phyloP scores from a whole-genome alignment of 192 early-diverging fungal species.

The Spinellus fusiger region DNA sequence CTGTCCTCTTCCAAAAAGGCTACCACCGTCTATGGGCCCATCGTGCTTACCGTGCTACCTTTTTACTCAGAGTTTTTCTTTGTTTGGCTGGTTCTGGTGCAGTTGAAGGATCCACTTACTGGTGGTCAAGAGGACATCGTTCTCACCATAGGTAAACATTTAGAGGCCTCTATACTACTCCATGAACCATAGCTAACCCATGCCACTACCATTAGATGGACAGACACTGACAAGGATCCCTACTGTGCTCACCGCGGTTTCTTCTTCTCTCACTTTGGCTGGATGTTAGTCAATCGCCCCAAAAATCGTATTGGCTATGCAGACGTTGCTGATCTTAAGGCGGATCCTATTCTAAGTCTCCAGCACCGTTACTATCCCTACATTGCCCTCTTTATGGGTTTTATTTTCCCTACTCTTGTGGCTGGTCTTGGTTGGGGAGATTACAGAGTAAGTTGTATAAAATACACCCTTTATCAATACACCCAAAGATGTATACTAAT shows the following conservation, averaged over 20 bases:
- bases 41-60: constrained; percentile 59
- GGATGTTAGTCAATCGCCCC: constrained; percentile 83
- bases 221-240: constrained; percentile 83
- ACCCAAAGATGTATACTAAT: background rate
- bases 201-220: constrained; percentile 54
- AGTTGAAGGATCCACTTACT: constrained; percentile 77
- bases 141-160: constrained; percentile 78
- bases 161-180: background rate
- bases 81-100: constrained; percentile 62
- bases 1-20: constrained; percentile 30
- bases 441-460: no score
- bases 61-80: constrained; percentile 55
- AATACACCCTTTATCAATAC: background rate
- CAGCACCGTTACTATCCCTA: constrained; percentile 77
- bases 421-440: constrained; percentile 82
- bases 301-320: constrained; percentile 66
- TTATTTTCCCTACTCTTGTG: constrained; percentile 75
- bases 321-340: constrained; percentile 74
- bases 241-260: constrained; percentile 74
- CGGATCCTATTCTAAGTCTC: constrained; percentile 61
- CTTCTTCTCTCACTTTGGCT: constrained; percentile 78
- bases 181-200: constrained; percentile 16
- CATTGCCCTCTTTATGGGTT: constrained; percentile 66
- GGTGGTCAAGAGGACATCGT: constrained; percentile 84
- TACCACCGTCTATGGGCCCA: constrained; percentile 86